A percentile compares a stretch with the other conserved stretches of the same genome.
Evolutionary conservation across 1,139 yeast species (phyloP).

Genomic region (Geotrichum reessii): DNA sequence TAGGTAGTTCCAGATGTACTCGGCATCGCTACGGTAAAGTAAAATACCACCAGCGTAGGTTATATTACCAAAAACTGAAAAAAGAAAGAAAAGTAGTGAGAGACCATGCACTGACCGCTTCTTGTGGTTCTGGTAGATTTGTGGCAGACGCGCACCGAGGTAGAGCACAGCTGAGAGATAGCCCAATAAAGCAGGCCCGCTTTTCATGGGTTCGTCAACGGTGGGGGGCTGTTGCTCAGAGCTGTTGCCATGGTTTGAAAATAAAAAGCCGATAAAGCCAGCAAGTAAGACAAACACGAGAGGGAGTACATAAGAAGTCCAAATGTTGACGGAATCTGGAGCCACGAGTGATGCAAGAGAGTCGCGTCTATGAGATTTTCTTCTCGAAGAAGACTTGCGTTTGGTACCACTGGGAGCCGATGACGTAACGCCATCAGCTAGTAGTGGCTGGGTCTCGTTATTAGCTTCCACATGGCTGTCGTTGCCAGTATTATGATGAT

Average conservation of each 20-base stretch:
- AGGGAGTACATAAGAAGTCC: conserved; percentile 54
- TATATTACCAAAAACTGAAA: conserved; percentile 69
- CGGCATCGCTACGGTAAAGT: conserved; percentile 54
- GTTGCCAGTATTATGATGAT: conserved; percentile 17
- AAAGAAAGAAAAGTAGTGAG: conserved; percentile 65
- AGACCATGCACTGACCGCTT: conserved; percentile 71
- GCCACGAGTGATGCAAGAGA: conserved; percentile 27
- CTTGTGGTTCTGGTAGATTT: conserved; percentile 62
- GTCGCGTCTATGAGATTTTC: conserved; percentile 24
- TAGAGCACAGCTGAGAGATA: conserved; percentile 65
- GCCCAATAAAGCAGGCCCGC: conserved; percentile 67
- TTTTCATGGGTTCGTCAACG: conserved; percentile 33
- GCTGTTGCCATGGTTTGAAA: conserved; percentile 35
- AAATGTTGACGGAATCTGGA: conserved; percentile 20
- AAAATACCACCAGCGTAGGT: conserved; percentile 74
- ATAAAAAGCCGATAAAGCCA: conserved; percentile 57
- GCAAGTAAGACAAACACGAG: conserved; percentile 58
- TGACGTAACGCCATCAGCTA: conserved; percentile 18
- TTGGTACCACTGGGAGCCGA: conserved; percentile 11
- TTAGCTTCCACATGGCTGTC: conserved; percentile 10
- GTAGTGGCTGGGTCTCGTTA: conserved; percentile 27
- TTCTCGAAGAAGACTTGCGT: conserved; percentile 10
- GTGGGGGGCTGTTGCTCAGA: conserved; percentile 19
- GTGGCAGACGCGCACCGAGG: conserved; percentile 75
- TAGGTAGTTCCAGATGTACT: conserved; percentile 56